Percentiles rank a stretch among this genome's conserved stretches.
These are phyloP conservation scores for Botrytis elliptica DNA, from an alignment of 2,329 filamentous ascomycete species.

Conservation along the genomic window DNA sequence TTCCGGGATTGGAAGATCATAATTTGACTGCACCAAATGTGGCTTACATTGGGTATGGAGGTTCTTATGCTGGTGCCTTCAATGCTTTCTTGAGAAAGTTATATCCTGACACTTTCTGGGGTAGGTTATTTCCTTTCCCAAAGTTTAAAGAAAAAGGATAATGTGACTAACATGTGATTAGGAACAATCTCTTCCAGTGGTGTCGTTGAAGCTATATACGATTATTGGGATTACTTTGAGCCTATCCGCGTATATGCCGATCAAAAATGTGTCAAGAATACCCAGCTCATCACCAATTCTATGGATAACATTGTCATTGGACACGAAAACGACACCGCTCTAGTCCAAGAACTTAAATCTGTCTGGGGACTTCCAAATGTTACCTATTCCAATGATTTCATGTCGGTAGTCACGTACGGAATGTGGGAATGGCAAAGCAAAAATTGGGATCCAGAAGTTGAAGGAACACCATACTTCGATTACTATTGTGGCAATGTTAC, in stretches of 20 bases:
- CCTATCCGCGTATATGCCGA: slow-evolving; percentile 56
- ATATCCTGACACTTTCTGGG: slow-evolving; percentile 79
- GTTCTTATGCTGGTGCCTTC: slow-evolving; percentile 79
- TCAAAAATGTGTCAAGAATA: slow-evolving; percentile 61
- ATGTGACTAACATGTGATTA: slow-evolving; percentile 19
- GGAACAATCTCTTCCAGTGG: slow-evolving; percentile 75
- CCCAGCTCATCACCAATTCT: slow-evolving; percentile 59
- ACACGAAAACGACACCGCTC: slow-evolving; percentile 44
- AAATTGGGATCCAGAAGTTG: slow-evolving; percentile 60
- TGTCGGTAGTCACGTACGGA: slow-evolving; percentile 44
- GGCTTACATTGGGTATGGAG: slow-evolving; percentile 78
- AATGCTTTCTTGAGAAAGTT: slow-evolving; percentile 72
- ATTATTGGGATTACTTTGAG: slow-evolving; percentile 69
- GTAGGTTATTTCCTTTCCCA: slow-evolving; percentile 31
- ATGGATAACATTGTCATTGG: slow-evolving; percentile 57
- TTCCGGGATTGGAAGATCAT: slow-evolving; percentile 65
- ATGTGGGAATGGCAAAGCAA: slow-evolving; percentile 53
- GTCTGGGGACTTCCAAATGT: slow-evolving; percentile 52
- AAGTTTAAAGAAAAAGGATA: background rate
- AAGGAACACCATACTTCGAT: slow-evolving; percentile 47
- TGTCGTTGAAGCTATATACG: slow-evolving; percentile 73
- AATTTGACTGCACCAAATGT: slow-evolving; percentile 64
- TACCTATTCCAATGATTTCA: slow-evolving; percentile 50
- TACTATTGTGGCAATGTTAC: slow-evolving; percentile 58
- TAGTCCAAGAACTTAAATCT: slow-evolving; percentile 47